These are phyloP conservation scores for Eremothecium gossypii DNA, from an alignment of 1,139 yeast species.

Conservation along the genomic window DNA sequence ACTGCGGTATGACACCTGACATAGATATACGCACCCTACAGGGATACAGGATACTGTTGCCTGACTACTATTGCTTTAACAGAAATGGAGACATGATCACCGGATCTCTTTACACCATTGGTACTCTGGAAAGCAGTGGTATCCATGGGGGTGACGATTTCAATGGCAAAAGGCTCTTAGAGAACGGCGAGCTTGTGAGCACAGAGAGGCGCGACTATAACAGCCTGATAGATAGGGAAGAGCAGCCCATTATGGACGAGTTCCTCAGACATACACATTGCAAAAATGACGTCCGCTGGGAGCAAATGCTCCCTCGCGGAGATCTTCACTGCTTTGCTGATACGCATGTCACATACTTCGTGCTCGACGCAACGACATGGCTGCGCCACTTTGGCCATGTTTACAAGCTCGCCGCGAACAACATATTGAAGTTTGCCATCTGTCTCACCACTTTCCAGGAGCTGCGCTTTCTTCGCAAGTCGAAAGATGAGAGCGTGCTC, in stretches of 20 bases:
- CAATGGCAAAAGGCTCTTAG: constrained; percentile 7
- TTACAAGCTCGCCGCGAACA: constrained; percentile 57
- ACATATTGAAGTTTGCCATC: constrained; percentile 48
- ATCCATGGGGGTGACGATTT: constrained; percentile 17
- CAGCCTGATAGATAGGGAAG: constrained; percentile 5
- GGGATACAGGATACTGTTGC: constrained; percentile 25
- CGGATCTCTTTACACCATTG: constrained; percentile 27
- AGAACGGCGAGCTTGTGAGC: constrained; percentile 7
- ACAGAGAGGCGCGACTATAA: constrained; percentile 4
- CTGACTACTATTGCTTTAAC: constrained; percentile 25
- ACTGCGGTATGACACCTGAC: constrained; percentile 20
- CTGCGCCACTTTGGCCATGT: constrained; percentile 70
- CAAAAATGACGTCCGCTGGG: neutral
- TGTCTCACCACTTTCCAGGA: constrained; percentile 77
- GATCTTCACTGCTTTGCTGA: constrained; percentile 12
- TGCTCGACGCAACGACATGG: constrained; percentile 76
- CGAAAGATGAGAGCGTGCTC: constrained; percentile 64
- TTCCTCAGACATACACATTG: constrained; percentile 2
- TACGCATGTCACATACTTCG: constrained; percentile 41
- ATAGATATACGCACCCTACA: constrained; percentile 26
- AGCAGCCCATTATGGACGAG: constrained; percentile 6
- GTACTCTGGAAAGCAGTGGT: constrained; percentile 15
- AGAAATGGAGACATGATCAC: constrained; percentile 29
- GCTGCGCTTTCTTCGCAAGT: constrained; percentile 60
- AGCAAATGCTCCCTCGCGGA: constrained; percentile 11